Evolutionary conservation across 192 early-diverging fungal species (phyloP).

Genomic region (Obelidium mucronatum): DNA sequence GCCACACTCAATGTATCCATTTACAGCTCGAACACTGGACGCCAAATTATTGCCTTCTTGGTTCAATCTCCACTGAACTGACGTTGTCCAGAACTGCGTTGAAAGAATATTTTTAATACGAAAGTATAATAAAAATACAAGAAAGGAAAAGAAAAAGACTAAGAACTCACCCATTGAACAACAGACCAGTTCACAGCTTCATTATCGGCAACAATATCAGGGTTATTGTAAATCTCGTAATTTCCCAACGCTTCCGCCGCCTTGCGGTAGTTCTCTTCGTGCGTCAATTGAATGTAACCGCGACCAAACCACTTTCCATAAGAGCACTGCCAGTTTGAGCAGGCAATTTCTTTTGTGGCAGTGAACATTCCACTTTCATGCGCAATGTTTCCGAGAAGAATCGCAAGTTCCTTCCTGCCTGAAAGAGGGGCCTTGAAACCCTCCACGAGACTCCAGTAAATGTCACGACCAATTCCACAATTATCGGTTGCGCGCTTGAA

Average conservation of each 20-base stretch:
- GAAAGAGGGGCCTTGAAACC: background rate
- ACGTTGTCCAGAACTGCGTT: slow-evolving; percentile 13
- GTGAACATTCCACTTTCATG: slow-evolving; percentile 13
- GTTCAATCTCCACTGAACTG: slow-evolving; percentile 4
- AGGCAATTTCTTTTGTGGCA: background rate
- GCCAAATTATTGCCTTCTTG: background rate
- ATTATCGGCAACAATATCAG: slow-evolving; percentile 9
- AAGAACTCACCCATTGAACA: slow-evolving; percentile 14
- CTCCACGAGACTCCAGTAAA: background rate
- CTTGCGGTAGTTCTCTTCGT: slow-evolving; percentile 13
- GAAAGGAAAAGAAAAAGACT: no score
- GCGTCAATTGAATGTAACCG: slow-evolving; percentile 25
- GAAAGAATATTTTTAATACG: no score
- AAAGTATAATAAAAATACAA: no score
- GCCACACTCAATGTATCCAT: slow-evolving; percentile 24
- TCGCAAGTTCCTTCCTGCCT: background rate
- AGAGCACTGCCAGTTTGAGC: background rate
- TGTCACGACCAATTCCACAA: background rate
- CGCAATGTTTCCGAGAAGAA: background rate
- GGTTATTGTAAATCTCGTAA: slow-evolving; percentile 9
- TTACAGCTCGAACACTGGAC: slow-evolving; percentile 1
- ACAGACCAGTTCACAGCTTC: slow-evolving; percentile 10
- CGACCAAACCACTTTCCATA: slow-evolving; percentile 21
- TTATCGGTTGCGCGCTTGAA: background rate
- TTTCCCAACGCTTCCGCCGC: background rate